Evolutionary conservation across 75 land plant species (phyloP).

Genomic region (Gnetum montanum): DNA sequence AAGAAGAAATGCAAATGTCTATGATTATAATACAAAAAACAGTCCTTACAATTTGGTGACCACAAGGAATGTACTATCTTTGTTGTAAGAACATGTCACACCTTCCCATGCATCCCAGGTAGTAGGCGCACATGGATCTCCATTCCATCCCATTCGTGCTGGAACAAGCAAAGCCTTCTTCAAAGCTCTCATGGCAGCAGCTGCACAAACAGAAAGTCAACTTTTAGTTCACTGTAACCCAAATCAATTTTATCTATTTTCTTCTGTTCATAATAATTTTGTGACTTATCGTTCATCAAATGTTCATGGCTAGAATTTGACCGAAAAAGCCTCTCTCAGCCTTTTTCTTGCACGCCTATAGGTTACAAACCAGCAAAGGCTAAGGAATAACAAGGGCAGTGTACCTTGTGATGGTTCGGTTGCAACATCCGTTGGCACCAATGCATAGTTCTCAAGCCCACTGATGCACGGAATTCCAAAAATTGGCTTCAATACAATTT

Average conservation of each 20-base stretch:
- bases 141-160: slow-evolving; percentile 98
- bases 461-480: slow-evolving; percentile 56
- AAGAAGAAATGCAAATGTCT: too few relatives aligned
- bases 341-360: too few relatives aligned
- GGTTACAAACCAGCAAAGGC: too few relatives aligned
- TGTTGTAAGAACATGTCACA: slow-evolving; percentile 56
- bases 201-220: slow-evolving; percentile 21
- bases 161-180: slow-evolving; percentile 74
- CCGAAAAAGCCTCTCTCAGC: too few relatives aligned
- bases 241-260: not conserved
- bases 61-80: slow-evolving; percentile 40
- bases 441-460: slow-evolving; percentile 86
- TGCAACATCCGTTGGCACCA: slow-evolving; percentile 56
- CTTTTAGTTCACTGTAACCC: too few relatives aligned
- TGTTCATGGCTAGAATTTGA: too few relatives aligned
- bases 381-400: too few relatives aligned
- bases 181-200: slow-evolving; percentile 77
- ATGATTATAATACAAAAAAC: too few relatives aligned
- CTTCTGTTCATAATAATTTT: not conserved
- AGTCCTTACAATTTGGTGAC: slow-evolving; percentile 82
- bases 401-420: slow-evolving; percentile 75
- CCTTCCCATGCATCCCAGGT: slow-evolving; percentile 99
- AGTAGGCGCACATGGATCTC: slow-evolving; percentile 96
- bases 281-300: not conserved
- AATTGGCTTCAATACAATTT: slow-evolving; percentile 46